Percentiles rank a stretch among this genome's conserved stretches.
Evolutionary conservation across 768 basidiomycete genomes (phyloP).

Genomic region (Rhodocollybia butyracea): DNA sequence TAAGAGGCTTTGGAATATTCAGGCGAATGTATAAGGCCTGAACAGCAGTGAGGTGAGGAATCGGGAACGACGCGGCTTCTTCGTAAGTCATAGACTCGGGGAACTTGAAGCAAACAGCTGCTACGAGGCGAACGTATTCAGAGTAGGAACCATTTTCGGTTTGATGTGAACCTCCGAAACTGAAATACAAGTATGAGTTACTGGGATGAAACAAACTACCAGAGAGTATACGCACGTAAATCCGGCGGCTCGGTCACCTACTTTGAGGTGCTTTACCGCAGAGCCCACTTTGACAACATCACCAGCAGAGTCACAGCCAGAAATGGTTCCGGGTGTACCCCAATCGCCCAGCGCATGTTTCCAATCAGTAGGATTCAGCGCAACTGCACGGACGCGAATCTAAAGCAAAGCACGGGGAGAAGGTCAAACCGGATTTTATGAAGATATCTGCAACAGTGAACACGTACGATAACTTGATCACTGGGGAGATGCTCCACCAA

Average conservation of each 20-base stretch:
- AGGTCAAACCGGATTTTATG: neutral
- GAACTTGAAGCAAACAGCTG: neutral
- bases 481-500: constrained; percentile 2
- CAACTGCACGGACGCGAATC: constrained; percentile 8
- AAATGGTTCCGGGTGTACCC: constrained; percentile 4
- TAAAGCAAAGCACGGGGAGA: neutral
- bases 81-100: neutral
- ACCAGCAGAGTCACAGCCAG: constrained; percentile 2
- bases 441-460: neutral
- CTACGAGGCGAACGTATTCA: constrained; percentile 3
- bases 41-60: constrained; percentile 5
- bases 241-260: constrained; percentile 5
- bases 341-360: constrained; percentile 4
- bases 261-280: constrained; percentile 6
- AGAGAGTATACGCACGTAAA: neutral
- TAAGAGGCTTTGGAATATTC: neutral
- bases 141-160: constrained; percentile 2
- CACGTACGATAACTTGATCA: constrained; percentile 3
- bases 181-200: neutral
- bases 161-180: constrained; percentile 1
- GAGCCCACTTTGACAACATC: constrained; percentile 8
- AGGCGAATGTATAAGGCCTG: constrained; percentile 7
- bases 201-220: neutral
- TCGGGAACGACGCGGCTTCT: constrained; percentile 5
- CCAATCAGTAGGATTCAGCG: constrained; percentile 5